Evolutionary conservation across 495 filamentous ascomycete genomes (phyloP).

Genomic region (Talaromyces adpressus): DNA sequence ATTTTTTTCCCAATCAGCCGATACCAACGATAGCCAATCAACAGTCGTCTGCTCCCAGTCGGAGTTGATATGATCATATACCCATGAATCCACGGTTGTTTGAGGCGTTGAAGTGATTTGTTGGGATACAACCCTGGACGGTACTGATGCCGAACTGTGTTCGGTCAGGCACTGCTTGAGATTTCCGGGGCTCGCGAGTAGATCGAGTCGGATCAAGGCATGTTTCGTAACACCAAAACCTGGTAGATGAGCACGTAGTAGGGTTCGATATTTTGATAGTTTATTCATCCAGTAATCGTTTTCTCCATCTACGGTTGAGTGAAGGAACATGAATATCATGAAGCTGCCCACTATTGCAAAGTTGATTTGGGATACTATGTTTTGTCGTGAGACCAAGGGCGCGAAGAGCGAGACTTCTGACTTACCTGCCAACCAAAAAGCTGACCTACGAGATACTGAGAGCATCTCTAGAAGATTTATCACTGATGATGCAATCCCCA

Average conservation of each 20-base stretch:
- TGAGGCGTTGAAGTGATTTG: slow-evolving; percentile 5
- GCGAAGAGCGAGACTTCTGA: slow-evolving; percentile 1
- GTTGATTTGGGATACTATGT: slow-evolving; percentile 6
- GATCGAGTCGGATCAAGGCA: slow-evolving; percentile 4
- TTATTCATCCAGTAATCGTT: slow-evolving; percentile 5
- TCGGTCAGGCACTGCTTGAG: slow-evolving; percentile 3
- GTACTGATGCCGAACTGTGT: slow-evolving; percentile 3
- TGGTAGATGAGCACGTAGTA: slow-evolving; percentile 5
- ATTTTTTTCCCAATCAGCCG: slow-evolving; percentile 4
- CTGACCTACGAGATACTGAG: slow-evolving; percentile 5
- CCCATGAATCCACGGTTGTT: not conserved
- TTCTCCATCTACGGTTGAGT: slow-evolving; percentile 1
- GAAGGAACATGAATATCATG: slow-evolving; percentile 5
- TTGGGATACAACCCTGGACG: slow-evolving; percentile 1
- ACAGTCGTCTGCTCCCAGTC: not conserved
- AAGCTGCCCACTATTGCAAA: slow-evolving; percentile 5
- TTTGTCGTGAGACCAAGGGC: not conserved
- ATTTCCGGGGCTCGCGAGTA: not conserved
- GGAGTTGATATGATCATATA: slow-evolving; percentile 7
- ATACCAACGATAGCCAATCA: slow-evolving; percentile 4
- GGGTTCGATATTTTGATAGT: slow-evolving; percentile 1
- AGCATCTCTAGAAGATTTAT: slow-evolving; percentile 1
- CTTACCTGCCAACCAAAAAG: slow-evolving; percentile 7
- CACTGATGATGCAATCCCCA: slow-evolving; percentile 5
- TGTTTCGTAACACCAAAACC: slow-evolving; percentile 6